Percentiles rank a stretch among this genome's conserved stretches.
Evolutionary conservation across 495 filamentous ascomycete species (phyloP).

Genomic region (Lindgomyces ingoldianus): DNA sequence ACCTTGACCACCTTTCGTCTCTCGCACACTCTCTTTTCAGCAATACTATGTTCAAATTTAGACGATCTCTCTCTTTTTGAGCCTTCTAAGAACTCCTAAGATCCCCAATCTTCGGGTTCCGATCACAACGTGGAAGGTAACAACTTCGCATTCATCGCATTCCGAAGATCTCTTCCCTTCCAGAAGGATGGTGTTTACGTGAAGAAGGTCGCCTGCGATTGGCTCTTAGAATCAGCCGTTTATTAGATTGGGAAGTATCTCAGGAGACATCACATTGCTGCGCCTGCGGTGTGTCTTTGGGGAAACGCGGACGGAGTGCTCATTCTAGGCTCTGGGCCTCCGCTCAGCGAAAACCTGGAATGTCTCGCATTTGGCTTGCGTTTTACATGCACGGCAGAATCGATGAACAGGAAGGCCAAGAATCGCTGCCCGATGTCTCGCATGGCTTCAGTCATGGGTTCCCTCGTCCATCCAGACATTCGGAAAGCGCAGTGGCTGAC

Average conservation of each 20-base stretch:
- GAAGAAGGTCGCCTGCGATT: neutral
- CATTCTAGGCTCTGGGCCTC: neutral
- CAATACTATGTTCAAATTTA: neutral
- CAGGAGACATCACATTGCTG: neutral
- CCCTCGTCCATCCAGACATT: neutral
- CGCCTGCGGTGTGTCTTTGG: neutral
- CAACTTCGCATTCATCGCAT: neutral
- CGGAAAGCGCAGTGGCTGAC: neutral
- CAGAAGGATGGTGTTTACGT: neutral
- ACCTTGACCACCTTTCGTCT: neutral
- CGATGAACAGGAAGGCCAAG: neutral
- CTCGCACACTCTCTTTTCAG: neutral
- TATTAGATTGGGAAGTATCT: neutral
- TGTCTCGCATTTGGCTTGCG: neutral
- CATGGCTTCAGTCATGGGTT: neutral
- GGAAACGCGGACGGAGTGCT: neutral
- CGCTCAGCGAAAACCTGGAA: slow-evolving; percentile 1
- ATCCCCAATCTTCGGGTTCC: slow-evolving; percentile 7
- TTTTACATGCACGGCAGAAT: neutral
- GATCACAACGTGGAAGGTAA: neutral
- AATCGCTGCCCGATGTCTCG: slow-evolving; percentile 18
- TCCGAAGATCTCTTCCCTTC: slow-evolving; percentile 12
- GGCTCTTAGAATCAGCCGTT: neutral
- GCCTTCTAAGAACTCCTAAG: neutral
- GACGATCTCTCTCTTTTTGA: slow-evolving; percentile 1